Base-by-base conservation (phyloP, 2,329 filamentous ascomycete genomes). In the Phialophora macrospora region DNA sequence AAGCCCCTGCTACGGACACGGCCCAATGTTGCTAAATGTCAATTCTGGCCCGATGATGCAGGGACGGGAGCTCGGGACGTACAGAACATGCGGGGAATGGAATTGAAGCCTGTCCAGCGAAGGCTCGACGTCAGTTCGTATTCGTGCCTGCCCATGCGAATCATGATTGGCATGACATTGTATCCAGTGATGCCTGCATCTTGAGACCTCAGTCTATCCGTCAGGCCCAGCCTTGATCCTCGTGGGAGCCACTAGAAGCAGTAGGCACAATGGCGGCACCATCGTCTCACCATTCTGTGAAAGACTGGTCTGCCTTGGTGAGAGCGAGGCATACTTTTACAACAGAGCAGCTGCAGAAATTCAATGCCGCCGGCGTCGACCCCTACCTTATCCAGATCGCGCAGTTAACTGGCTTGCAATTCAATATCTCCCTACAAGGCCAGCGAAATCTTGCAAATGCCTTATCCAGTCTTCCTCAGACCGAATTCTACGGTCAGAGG, bases 401-500 rank as follows among this genome's bases (percentile, higher is more conserved):
- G 14, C 38, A 64, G 41, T 8, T 64, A 17, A 32, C 60, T 5
- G 62, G 62, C 9, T 48, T 41, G 9, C 62, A 60, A 11, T 59
- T 64, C 62, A 64, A 38, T 7, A 38, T 64, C 32, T 22, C 38
- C 17, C 44, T 26, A 17, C 44, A 58, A 6, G 62, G 62, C 14
- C 62, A 59, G 38, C 62, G 62, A 4, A 64, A 64, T 48, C 46
- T 60, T 14, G 62, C 55, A 26, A 64, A 64, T 55, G 62, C 46
- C 24, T 64, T 64, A 30, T 56, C 38, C 17, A 64, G 62, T 58
- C 62, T 64, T 49, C 62, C 62, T 8, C 62, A 59, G 34, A 17
- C 55, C 9, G 62, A 64, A 44, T 64, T 64, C 62, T 60, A 51
- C 9, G 62, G 55, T 17, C 55, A 34, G n/a, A 51, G 24, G 11